Conservation (phyloP, 257 asterid genomes). For the Voacanga thouarsii region DNA sequence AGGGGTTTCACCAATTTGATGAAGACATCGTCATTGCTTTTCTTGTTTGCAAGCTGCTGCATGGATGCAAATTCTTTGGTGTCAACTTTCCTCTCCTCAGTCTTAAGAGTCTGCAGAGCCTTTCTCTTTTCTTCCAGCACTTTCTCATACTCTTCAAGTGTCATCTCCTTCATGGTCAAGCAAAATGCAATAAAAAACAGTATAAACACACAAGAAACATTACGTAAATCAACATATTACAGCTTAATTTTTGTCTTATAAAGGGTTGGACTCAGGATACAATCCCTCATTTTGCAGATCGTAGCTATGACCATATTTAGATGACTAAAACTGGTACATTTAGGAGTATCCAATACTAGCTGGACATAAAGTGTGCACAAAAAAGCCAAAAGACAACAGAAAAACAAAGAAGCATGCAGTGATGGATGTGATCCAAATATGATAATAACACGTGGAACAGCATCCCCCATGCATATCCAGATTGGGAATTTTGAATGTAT, state of each 20-base stretch:
- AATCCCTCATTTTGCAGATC: background rate
- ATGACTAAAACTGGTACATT: background rate
- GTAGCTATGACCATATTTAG: background rate
- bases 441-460: background rate
- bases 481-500: background rate
- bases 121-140: conserved; percentile 76
- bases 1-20: conserved; percentile 62
- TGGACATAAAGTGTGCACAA: background rate
- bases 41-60: conserved; percentile 86
- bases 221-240: background rate
- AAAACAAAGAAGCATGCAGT: background rate
- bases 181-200: background rate
- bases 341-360: background rate
- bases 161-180: conserved; percentile 65
- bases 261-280: background rate
- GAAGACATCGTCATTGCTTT: conserved; percentile 54
- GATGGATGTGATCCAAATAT: background rate
- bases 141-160: conserved; percentile 91
- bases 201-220: background rate
- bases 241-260: background rate
- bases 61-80: conserved; percentile 66
- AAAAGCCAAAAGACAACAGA: background rate
- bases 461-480: background rate
- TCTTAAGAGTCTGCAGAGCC: conserved; percentile 57
- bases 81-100: conserved; percentile 90